A percentile compares a stretch with the other conserved stretches of the same genome.
Evolutionary conservation across 169 alveolate species (phyloP).

Genomic region (Plasmodium blacklocki): DNA sequence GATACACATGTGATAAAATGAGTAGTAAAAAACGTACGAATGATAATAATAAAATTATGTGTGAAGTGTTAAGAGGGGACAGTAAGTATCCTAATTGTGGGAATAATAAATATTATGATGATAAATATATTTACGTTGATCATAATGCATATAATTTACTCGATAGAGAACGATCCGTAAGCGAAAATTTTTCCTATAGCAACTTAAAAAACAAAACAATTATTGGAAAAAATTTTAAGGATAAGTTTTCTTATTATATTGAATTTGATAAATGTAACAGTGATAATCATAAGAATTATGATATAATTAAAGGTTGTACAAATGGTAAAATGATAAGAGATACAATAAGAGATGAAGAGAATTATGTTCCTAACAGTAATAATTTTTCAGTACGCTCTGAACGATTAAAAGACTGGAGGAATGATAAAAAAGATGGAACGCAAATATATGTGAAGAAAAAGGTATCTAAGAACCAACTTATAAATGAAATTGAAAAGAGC

Average conservation of each 20-base stretch:
- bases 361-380: not conserved
- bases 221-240: constrained; percentile 59
- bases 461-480: not conserved
- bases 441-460: constrained; percentile 9
- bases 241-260: constrained; percentile 62
- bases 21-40: not conserved
- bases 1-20: constrained; percentile 1
- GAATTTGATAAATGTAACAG: constrained; percentile 53
- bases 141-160: no score
- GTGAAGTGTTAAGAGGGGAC: not conserved
- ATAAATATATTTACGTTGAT: no score
- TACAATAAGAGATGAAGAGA: not conserved
- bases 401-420: not conserved
- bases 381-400: no score
- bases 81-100: no score
- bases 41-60: not conserved
- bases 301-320: not conserved
- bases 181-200: constrained; percentile 29
- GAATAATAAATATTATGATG: no score
- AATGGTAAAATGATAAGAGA: not conserved
- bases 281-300: constrained; percentile 6
- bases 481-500: constrained; percentile 58
- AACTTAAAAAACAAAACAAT: constrained; percentile 68
- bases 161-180: constrained; percentile 37
- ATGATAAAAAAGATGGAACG: not conserved